phyloP scores from a whole-genome alignment of 345 rosid species.

The Linum tenue region DNA sequence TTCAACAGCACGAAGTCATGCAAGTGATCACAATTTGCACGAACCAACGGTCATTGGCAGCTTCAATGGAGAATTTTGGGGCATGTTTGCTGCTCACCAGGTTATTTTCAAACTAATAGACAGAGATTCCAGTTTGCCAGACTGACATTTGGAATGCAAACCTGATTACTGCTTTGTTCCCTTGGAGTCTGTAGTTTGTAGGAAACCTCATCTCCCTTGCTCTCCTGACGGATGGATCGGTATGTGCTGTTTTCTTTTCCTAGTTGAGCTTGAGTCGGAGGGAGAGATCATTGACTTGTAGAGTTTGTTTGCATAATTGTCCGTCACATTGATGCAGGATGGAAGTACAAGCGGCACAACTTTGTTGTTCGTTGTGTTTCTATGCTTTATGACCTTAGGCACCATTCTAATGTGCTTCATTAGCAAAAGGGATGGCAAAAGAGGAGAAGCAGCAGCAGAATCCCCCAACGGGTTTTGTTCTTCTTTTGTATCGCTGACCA shows the following conservation, averaged over 20 bases:
- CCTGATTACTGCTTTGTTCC: slow-evolving; percentile 1
- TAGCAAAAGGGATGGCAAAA: slow-evolving; percentile 47
- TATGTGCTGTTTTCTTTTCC: slow-evolving; percentile 18
- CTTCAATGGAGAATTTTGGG: slow-evolving; percentile 96
- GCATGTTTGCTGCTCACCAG: slow-evolving; percentile 77
- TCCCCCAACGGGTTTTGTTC: slow-evolving; percentile 45
- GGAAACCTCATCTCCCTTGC: slow-evolving; percentile 84
- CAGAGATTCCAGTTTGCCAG: slow-evolving; percentile 1
- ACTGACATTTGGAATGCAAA: slow-evolving; percentile 6
- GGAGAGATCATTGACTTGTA: background rate
- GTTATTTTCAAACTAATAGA: slow-evolving; percentile 24
- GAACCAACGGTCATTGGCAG: slow-evolving; percentile 72
- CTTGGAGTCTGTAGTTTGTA: slow-evolving; percentile 42
- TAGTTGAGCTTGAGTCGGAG: background rate
- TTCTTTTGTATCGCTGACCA: slow-evolving; percentile 37
- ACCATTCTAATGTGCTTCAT: slow-evolving; percentile 69
- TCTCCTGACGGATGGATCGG: slow-evolving; percentile 50
- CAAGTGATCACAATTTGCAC: slow-evolving; percentile 41
- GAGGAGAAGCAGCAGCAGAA: slow-evolving; percentile 33
- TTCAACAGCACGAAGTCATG: slow-evolving; percentile 68
- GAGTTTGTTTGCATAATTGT: slow-evolving; percentile 6
- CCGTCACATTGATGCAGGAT: slow-evolving; percentile 35
- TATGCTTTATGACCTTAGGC: slow-evolving; percentile 66
- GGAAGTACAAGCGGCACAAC: slow-evolving; percentile 67
- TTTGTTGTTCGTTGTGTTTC: slow-evolving; percentile 64